Evolutionary conservation across 2,329 filamentous ascomycete species (phyloP).

Genomic region (Chaetomium olivaceum): DNA sequence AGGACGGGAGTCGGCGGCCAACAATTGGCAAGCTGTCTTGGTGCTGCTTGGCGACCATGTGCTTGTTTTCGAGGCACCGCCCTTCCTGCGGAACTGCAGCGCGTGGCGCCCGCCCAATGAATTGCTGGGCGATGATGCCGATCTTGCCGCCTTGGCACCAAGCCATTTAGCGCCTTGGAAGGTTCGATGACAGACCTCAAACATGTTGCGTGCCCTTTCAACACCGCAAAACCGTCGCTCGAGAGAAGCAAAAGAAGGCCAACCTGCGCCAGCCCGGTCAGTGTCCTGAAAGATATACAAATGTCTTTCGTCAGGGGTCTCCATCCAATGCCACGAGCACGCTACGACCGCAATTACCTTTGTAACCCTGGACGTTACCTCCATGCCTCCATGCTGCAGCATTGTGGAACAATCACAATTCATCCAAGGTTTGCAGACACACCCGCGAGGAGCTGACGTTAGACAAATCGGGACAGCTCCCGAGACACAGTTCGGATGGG

Average conservation of each 20-base stretch:
- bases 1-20: slow-evolving; percentile 11
- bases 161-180: slow-evolving; percentile 21
- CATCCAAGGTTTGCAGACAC: slow-evolving; percentile 12
- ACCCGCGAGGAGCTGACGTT: not conserved
- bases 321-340: not conserved
- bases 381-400: not conserved
- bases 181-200: slow-evolving; percentile 13
- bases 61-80: slow-evolving; percentile 1
- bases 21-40: slow-evolving; percentile 3
- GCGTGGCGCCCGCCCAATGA: slow-evolving; percentile 11
- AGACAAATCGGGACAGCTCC: slow-evolving; percentile 3
- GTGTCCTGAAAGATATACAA: not conserved
- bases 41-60: slow-evolving; percentile 15
- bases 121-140: not conserved
- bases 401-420: slow-evolving; percentile 4
- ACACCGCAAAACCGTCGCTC: slow-evolving; percentile 13
- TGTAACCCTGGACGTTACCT: not conserved
- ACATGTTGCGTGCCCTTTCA: slow-evolving; percentile 9
- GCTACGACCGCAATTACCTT: not conserved
- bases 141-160: slow-evolving; percentile 22
- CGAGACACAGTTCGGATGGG: not conserved
- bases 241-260: not conserved
- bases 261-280: not conserved
- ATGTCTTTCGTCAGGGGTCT: not conserved
- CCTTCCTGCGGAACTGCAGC: slow-evolving; percentile 1